Conservation (phyloP, 163 green algal genomes). For the Chlorella variabilis region DNA sequence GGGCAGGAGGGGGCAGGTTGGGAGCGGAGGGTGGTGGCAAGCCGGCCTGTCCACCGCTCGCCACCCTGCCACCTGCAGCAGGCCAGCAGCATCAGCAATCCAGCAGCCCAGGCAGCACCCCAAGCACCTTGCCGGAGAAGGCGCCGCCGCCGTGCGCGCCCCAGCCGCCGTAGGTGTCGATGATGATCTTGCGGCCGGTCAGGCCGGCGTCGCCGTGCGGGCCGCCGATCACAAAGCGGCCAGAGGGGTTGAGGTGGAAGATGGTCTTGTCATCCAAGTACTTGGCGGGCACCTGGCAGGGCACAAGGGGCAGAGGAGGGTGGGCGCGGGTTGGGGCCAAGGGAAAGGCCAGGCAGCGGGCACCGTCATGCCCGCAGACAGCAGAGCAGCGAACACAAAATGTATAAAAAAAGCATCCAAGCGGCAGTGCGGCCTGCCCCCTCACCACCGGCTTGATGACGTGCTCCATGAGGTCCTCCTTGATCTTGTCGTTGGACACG, state of each 20-base stretch:
- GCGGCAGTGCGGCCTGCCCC: too few relatives aligned
- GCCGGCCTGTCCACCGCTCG: too few relatives aligned
- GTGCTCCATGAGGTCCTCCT: constrained; percentile 91
- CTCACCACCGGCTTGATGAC: constrained; percentile 89
- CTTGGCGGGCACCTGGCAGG: constrained; percentile 62
- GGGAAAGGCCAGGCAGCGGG: not conserved
- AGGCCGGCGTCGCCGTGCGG: constrained; percentile 97
- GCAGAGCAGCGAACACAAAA: too few relatives aligned
- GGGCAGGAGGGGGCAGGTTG: not conserved
- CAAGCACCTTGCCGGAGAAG: constrained; percentile 90
- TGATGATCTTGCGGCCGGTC: constrained; percentile 99
- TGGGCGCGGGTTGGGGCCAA: not conserved
- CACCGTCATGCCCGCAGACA: not conserved
- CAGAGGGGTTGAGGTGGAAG: constrained; percentile 99
- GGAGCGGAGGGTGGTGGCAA: too few relatives aligned
- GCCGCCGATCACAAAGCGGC: constrained; percentile 96
- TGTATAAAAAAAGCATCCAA: too few relatives aligned
- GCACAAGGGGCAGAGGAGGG: not conserved
- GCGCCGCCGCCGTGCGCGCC: constrained; percentile 97
- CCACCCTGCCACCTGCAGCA: too few relatives aligned
- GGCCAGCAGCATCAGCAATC: too few relatives aligned
- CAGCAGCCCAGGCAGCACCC: not conserved
- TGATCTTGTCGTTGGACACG: constrained; percentile 98
- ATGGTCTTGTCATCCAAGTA: constrained; percentile 99
- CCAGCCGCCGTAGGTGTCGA: constrained; percentile 99